Percentiles rank a stretch among this genome's conserved stretches.
These are phyloP conservation scores for Emmonsiellopsis sp. DNA, from an alignment of 2,329 filamentous ascomycete species.

Conservation along the genomic window DNA sequence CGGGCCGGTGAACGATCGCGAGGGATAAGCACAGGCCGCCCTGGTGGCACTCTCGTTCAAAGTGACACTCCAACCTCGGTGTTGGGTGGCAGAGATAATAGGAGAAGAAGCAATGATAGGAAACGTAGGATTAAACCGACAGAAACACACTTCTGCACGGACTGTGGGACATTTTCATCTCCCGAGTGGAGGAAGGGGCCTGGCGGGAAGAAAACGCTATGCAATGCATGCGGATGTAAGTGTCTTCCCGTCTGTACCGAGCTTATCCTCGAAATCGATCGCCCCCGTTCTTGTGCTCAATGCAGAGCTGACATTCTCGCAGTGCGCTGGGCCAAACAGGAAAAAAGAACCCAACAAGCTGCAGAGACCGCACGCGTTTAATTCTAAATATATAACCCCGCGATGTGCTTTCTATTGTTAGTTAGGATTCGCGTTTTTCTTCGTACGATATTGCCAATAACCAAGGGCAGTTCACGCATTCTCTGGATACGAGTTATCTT, in stretches of 20 bases:
- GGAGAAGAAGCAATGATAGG: slow-evolving; percentile 55
- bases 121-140: slow-evolving; percentile 74
- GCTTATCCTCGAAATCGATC: background rate
- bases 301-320: slow-evolving; percentile 5
- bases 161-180: slow-evolving; percentile 88
- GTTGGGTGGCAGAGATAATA: slow-evolving; percentile 58
- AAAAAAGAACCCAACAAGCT: slow-evolving; percentile 55
- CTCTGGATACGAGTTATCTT: too few species aligned
- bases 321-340: slow-evolving; percentile 58
- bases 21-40: slow-evolving; percentile 78
- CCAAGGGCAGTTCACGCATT: too few species aligned
- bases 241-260: slow-evolving; percentile 11
- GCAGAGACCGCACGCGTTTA: background rate
- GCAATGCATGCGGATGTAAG: slow-evolving; percentile 84
- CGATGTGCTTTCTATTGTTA: background rate
- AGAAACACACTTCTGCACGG: slow-evolving; percentile 89
- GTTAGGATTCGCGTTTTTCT: background rate
- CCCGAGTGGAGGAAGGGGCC: slow-evolving; percentile 96
- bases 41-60: slow-evolving; percentile 69
- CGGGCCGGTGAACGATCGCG: slow-evolving; percentile 79
- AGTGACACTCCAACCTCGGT: slow-evolving; percentile 65
- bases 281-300: background rate
- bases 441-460: too few species aligned
- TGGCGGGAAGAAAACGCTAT: slow-evolving; percentile 84
- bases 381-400: background rate